phyloP scores from a whole-genome alignment of 2,329 filamentous ascomycete species.

The Cladosporium colombiae region DNA sequence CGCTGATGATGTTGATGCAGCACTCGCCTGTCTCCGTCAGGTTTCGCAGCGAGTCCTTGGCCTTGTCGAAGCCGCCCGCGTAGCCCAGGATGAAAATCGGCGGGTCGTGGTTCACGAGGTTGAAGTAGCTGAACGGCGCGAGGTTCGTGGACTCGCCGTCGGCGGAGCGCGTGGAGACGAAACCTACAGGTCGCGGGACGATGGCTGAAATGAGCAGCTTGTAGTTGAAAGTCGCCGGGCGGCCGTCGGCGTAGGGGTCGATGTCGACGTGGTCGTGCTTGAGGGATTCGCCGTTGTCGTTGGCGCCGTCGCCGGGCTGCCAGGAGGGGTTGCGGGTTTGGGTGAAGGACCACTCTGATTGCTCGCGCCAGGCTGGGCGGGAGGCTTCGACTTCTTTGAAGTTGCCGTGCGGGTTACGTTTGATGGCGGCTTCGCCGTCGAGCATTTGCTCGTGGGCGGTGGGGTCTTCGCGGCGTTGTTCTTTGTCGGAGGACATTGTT shows the following conservation, averaged over 20 bases:
- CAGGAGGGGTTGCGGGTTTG: conserved; percentile 67
- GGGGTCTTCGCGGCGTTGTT: conserved; percentile 29
- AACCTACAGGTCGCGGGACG: conserved; percentile 77
- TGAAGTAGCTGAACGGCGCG: conserved; percentile 85
- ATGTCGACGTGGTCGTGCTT: conserved; percentile 70
- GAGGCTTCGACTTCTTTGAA: conserved; percentile 71
- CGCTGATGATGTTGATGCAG: conserved; percentile 78
- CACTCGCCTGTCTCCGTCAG: conserved; percentile 72
- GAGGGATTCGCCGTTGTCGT: conserved; percentile 53
- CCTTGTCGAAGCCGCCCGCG: conserved; percentile 55
- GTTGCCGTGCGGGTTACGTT: conserved; percentile 71
- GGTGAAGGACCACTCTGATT: conserved; percentile 53
- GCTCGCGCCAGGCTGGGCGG: conserved; percentile 61
- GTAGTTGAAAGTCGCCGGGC: conserved; percentile 75
- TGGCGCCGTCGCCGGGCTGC: conserved; percentile 66
- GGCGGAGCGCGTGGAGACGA: conserved; percentile 58
- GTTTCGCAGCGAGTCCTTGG: conserved; percentile 80
- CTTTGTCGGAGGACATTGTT: conserved; percentile 34
- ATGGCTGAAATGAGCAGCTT: conserved; percentile 85
- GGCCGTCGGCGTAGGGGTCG: conserved; percentile 73
- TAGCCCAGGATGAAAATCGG: conserved; percentile 74
- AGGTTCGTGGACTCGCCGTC: conserved; percentile 76
- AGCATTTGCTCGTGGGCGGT: conserved; percentile 39
- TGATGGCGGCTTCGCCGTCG: conserved; percentile 47
- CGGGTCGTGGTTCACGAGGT: conserved; percentile 81